Percentiles rank a stretch among this genome's conserved stretches.
Conservation (phyloP, 169 alveolate genomes). For the Babesia divergens region DNA sequence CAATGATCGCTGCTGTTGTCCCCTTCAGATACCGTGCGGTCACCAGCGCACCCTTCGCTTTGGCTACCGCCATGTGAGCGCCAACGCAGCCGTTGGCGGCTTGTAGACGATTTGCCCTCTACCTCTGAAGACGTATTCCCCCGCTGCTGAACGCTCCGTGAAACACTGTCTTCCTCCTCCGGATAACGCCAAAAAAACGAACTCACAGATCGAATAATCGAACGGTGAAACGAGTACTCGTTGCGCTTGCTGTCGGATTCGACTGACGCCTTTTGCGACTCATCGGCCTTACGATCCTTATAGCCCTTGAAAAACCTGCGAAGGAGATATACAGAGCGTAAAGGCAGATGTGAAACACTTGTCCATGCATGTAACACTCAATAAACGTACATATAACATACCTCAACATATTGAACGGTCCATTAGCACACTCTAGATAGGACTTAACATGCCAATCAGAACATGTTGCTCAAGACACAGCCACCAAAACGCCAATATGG, state of each 20-base stretch:
- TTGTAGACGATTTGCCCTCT: not conserved
- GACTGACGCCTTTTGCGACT: not conserved
- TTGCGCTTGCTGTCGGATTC: not conserved
- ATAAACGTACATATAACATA: too few relatives aligned
- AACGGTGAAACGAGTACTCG: not conserved
- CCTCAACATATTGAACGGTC: too few relatives aligned
- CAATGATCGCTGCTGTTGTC: slow-evolving; percentile 2
- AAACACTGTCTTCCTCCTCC: not conserved
- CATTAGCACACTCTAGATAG: too few relatives aligned
- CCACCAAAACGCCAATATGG: too few relatives aligned
- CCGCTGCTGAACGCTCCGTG: not conserved
- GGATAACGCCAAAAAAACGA: slow-evolving; percentile 1
- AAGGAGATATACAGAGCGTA: too few relatives aligned
- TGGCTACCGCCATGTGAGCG: not conserved
- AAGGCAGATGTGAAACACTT: too few relatives aligned
- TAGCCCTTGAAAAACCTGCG: slow-evolving; percentile 4
- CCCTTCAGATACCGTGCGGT: not conserved
- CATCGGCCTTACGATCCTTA: slow-evolving; percentile 8
- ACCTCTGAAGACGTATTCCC: slow-evolving; percentile 1
- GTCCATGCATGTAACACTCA: too few relatives aligned
- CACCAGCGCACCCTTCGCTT: not conserved
- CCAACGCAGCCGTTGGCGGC: slow-evolving; percentile 3
- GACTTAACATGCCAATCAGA: too few relatives aligned
- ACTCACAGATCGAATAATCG: not conserved
- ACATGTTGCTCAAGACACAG: too few relatives aligned